phyloP scores from a whole-genome alignment of 371 early-diverging fungal genomes.

The Rhizopus sp. region DNA sequence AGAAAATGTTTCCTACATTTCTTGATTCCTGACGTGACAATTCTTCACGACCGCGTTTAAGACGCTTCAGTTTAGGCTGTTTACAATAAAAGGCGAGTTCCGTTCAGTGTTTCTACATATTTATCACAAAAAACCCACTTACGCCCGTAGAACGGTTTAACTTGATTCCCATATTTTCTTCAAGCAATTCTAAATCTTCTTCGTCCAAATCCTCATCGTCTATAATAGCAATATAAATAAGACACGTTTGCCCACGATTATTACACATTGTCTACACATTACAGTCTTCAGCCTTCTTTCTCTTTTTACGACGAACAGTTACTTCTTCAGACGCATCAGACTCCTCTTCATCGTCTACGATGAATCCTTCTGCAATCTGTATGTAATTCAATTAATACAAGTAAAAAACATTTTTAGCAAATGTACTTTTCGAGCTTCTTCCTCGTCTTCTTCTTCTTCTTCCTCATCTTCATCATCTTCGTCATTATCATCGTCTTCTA shows the following conservation, averaged over 20 bases:
- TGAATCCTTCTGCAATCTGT: slow-evolving; percentile 66
- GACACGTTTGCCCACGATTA: not conserved
- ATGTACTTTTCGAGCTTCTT: slow-evolving; percentile 52
- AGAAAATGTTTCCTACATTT: slow-evolving; percentile 57
- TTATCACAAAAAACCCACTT: slow-evolving; percentile 11
- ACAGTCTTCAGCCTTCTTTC: slow-evolving; percentile 55
- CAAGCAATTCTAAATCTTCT: slow-evolving; percentile 83
- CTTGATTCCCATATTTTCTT: slow-evolving; percentile 81
- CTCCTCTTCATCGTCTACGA: slow-evolving; percentile 70
- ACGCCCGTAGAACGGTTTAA: slow-evolving; percentile 53
- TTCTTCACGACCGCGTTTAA: slow-evolving; percentile 69
- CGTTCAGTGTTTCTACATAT: not conserved
- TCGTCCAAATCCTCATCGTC: slow-evolving; percentile 80
- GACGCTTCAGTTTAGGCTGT: slow-evolving; percentile 66
- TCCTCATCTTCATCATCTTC: slow-evolving; percentile 63
- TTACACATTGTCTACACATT: slow-evolving; percentile 12
- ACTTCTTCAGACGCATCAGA: slow-evolving; percentile 43
- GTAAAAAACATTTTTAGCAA: not conserved
- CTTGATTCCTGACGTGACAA: slow-evolving; percentile 37
- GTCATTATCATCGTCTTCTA: slow-evolving; percentile 48
- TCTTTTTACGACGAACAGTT: slow-evolving; percentile 45
- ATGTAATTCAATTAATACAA: not conserved
- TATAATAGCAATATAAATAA: slow-evolving; percentile 11
- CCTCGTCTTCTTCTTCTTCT: slow-evolving; percentile 61
- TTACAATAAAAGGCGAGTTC: slow-evolving; percentile 3